These are phyloP conservation scores for Ilyonectria sp. DNA, from an alignment of 2,329 filamentous ascomycete genomes.

Conservation along the genomic window DNA sequence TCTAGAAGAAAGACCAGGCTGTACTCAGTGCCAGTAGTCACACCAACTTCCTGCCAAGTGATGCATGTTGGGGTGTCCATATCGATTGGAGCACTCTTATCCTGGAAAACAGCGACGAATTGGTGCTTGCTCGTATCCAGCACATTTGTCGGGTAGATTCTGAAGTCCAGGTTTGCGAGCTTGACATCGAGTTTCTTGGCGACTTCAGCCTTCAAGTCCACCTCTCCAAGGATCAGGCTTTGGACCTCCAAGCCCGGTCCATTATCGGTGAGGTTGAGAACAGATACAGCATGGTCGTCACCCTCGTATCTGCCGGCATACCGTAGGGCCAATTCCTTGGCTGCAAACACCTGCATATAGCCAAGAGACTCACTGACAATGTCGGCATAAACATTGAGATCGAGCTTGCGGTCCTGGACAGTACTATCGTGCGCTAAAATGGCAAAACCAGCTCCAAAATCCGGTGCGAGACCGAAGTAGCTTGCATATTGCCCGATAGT, in stretches of 20 bases:
- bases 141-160: constrained; percentile 52
- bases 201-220: constrained; percentile 36
- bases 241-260: constrained; percentile 48
- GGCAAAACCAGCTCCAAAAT: constrained; percentile 49
- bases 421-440: constrained; percentile 52
- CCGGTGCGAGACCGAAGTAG: constrained; percentile 38
- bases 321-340: constrained; percentile 27
- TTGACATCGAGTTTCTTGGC: constrained; percentile 43
- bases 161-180: constrained; percentile 45
- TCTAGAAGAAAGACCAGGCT: constrained; percentile 25
- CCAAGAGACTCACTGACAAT: constrained; percentile 46
- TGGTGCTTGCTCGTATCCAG: constrained; percentile 38
- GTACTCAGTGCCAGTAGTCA: constrained; percentile 13
- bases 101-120: constrained; percentile 51
- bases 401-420: constrained; percentile 41
- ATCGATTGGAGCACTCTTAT: constrained; percentile 49
- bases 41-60: constrained; percentile 48
- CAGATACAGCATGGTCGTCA: neutral
- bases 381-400: constrained; percentile 54
- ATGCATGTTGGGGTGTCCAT: constrained; percentile 54
- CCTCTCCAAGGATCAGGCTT: constrained; percentile 26
- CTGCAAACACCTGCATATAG: constrained; percentile 23
- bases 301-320: constrained; percentile 31
- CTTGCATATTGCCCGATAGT: constrained; percentile 48
- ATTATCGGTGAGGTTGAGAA: constrained; percentile 36